A percentile compares a stretch with the other conserved stretches of the same genome.
Conservation (phyloP, 1,284 basidiomycete species). For the Malassezia dermatis region DNA sequence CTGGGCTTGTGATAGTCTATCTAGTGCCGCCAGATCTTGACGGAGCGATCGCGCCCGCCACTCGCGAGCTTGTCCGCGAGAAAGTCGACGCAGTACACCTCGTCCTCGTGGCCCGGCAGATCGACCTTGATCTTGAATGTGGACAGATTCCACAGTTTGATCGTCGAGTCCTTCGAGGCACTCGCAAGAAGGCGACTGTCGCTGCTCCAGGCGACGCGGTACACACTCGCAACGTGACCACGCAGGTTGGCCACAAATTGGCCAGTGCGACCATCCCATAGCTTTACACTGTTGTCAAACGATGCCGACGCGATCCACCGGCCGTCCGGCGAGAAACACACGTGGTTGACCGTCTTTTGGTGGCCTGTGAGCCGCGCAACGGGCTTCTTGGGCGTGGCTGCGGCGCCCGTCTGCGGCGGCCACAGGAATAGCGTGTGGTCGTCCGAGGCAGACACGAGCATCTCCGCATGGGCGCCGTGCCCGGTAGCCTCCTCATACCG, state of each 20-base stretch:
- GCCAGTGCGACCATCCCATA: constrained; percentile 73
- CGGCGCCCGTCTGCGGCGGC: constrained; percentile 35
- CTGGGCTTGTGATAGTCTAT: constrained; percentile 29
- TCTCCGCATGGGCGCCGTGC: constrained; percentile 58
- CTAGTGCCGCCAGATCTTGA: constrained; percentile 52
- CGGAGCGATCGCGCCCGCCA: constrained; percentile 62
- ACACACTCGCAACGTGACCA: constrained; percentile 88
- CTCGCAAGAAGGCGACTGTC: constrained; percentile 84
- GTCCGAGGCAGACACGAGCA: constrained; percentile 77
- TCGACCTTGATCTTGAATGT: constrained; percentile 72
- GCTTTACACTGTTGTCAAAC: constrained; percentile 80
- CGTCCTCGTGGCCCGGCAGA: constrained; percentile 88
- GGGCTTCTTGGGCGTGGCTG: constrained; percentile 67
- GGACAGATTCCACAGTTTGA: constrained; percentile 51
- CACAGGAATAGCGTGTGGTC: constrained; percentile 61
- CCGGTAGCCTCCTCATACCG: constrained; percentile 65
- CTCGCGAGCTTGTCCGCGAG: constrained; percentile 88
- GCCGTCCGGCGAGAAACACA: constrained; percentile 89
- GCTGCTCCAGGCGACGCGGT: constrained; percentile 85
- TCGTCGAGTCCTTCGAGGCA: constrained; percentile 86
- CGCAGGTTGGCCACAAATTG: constrained; percentile 65
- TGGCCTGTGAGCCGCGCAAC: constrained; percentile 81
- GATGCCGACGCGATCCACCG: constrained; percentile 79
- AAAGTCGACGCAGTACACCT: constrained; percentile 79
- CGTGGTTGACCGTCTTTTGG: constrained; percentile 89